A percentile compares a stretch with the other conserved stretches of the same genome.
These are phyloP conservation scores for Colletotrichum sp. DNA, from an alignment of 2,329 filamentous ascomycete genomes.

Conservation along the genomic window DNA sequence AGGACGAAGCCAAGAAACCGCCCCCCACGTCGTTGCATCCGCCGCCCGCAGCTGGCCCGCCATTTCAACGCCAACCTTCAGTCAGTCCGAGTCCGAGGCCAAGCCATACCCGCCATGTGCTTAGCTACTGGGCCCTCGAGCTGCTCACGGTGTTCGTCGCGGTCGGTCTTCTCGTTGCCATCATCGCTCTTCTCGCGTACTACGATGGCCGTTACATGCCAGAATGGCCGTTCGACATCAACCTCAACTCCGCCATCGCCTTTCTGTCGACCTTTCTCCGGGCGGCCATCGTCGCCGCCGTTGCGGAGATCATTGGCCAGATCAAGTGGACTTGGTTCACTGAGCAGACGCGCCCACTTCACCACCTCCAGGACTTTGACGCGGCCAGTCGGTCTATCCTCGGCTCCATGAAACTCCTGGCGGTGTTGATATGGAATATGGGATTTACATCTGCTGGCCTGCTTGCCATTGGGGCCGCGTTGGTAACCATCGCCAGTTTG, in stretches of 20 bases:
- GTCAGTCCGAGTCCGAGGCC: background rate
- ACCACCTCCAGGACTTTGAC: conserved; percentile 34
- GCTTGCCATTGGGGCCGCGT: conserved; percentile 22
- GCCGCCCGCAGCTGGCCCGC: background rate
- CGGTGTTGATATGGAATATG: background rate
- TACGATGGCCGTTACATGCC: conserved; percentile 20
- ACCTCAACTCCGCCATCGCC: conserved; percentile 25
- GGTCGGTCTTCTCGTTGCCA: background rate
- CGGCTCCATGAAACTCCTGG: conserved; percentile 30
- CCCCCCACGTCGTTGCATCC: background rate
- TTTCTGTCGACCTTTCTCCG: conserved; percentile 21
- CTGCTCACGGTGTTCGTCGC: background rate
- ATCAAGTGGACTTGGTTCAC: conserved; percentile 37
- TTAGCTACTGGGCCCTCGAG: conserved; percentile 10
- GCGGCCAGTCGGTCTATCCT: conserved; percentile 31
- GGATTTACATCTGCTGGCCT: conserved; percentile 15
- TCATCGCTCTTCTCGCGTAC: conserved; percentile 1
- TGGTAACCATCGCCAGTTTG: conserved; percentile 30
- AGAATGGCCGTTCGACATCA: conserved; percentile 27
- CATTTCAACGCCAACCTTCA: background rate
- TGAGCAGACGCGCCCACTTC: conserved; percentile 27
- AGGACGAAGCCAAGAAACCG: background rate
- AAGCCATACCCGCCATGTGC: background rate
- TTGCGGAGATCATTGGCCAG: conserved; percentile 35
- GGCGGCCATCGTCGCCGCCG: conserved; percentile 29